phyloP scores from a whole-genome alignment of 371 early-diverging fungal species.

The Thermomucor indicae-seudaticae region DNA sequence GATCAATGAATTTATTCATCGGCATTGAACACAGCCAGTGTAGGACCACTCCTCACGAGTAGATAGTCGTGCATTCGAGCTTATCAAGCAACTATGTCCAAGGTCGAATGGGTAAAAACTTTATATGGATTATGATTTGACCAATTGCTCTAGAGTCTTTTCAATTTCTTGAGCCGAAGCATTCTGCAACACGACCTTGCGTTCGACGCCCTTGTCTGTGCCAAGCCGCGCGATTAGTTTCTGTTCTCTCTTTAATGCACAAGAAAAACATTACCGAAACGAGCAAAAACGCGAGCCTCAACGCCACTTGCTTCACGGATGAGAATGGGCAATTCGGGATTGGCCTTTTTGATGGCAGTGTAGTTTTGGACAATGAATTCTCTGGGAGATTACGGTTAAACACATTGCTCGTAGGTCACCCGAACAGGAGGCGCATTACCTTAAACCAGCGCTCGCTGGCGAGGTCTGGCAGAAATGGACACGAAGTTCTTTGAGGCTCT shows the following conservation, averaged over 20 bases:
- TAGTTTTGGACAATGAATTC: slow-evolving; percentile 83
- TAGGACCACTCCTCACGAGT: too few relatives aligned
- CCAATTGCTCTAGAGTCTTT: slow-evolving; percentile 60
- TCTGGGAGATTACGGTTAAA: slow-evolving; percentile 35
- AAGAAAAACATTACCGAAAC: slow-evolving; percentile 65
- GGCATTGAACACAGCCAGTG: too few relatives aligned
- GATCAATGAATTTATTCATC: too few relatives aligned
- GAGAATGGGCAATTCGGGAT: slow-evolving; percentile 87
- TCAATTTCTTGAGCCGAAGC: slow-evolving; percentile 71
- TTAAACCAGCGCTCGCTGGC: slow-evolving; percentile 79
- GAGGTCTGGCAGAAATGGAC: slow-evolving; percentile 87
- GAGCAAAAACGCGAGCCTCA: slow-evolving; percentile 86
- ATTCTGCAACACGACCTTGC: slow-evolving; percentile 73
- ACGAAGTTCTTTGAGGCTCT: slow-evolving; percentile 83
- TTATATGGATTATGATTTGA: slow-evolving; percentile 37
- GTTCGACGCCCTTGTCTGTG: slow-evolving; percentile 84
- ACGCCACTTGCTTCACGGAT: slow-evolving; percentile 86
- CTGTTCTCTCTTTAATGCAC: neutral
- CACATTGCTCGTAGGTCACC: neutral
- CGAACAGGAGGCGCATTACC: slow-evolving; percentile 48
- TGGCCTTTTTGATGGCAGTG: slow-evolving; percentile 71
- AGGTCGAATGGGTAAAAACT: too few relatives aligned
- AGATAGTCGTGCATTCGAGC: too few relatives aligned
- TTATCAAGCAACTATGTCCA: too few relatives aligned
- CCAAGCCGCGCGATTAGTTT: neutral